phyloP scores from a whole-genome alignment of 805 yeast genomes.

The Starmerella floricola region DNA sequence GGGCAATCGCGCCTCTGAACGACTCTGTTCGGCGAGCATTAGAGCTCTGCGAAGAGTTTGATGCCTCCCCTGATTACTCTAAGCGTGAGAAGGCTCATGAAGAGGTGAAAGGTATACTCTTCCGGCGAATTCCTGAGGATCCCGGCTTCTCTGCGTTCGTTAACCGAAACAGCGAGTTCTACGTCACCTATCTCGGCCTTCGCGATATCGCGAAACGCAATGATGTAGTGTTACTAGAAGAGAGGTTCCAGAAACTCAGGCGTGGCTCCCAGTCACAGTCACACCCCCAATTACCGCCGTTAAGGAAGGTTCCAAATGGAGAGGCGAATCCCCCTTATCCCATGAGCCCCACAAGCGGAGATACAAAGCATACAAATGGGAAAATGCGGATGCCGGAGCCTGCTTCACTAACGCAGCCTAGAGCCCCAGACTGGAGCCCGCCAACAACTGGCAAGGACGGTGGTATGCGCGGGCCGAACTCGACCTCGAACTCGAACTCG shows the following conservation, averaged over 20 bases:
- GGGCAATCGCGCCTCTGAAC: constrained; percentile 5
- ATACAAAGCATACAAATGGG: too few relatives aligned
- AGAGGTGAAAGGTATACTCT: constrained; percentile 9
- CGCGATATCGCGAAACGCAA: constrained; percentile 6
- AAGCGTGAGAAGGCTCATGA: constrained; percentile 7
- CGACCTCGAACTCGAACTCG: background rate
- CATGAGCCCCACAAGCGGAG: background rate
- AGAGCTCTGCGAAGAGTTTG: constrained; percentile 13
- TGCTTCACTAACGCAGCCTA: background rate
- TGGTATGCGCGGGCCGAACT: background rate
- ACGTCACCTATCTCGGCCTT: constrained; percentile 6
- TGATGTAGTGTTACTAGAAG: constrained; percentile 11
- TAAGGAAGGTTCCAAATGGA: too few relatives aligned
- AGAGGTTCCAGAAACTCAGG: constrained; percentile 16
- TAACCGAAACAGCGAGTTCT: constrained; percentile 9
- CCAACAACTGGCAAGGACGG: background rate
- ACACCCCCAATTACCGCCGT: background rate
- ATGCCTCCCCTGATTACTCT: background rate
- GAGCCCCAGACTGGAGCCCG: too few relatives aligned
- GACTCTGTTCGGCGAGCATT: constrained; percentile 10
- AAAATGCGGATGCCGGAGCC: constrained; percentile 7
- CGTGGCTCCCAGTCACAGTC: constrained; percentile 10
- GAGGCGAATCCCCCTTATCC: background rate
- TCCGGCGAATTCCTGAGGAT: constrained; percentile 9
- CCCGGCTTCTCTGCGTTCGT: constrained; percentile 9